Evolutionary conservation across 306 rosid genomes (phyloP), one percentile per base, ranked within the genome.

Genomic region (Oxytropis ochrocephala): DNA sequence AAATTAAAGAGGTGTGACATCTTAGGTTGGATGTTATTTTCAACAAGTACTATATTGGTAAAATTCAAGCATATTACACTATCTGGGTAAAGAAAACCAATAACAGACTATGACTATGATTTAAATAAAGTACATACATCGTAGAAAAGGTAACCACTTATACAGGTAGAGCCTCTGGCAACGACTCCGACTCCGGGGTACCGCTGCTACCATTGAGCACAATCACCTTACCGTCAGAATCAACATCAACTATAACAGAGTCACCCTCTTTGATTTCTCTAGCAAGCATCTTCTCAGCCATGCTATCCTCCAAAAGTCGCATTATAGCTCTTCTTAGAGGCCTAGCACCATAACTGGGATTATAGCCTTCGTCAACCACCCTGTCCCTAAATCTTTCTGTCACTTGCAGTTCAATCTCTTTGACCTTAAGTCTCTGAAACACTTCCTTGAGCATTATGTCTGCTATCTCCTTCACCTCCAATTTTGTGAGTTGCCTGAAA

Each of bases 211-310:
- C 96, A 18, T 90, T 90, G 32, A 93, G 93, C 30, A 93, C 98
- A 10, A 90, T 90, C 70, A 93, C 98, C 3, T 93, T 90, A 8
- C 98, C 97, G 0, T 93, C 97, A 38, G 97, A 75, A 67, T 93
- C 98, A 0, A 93, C 94, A 39, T 93, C 98, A 38, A 93, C 98
- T 24, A 93, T 93, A 21, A 90, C 97, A 0, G 98, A 93, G 69
- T 93, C 98, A 0, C 98, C 98, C 82, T 90, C 97, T 56, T 88
- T 90, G 85, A 93, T 93, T 85, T 90, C 98, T 69, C 98, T 80
- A 0, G 97, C 84, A 55, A 93, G 96, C 96, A 93, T 90, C 89
- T 93, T 93, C 89, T 93, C 98, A 4, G 97, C 98, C 98, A 93
- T 90, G 89, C 97, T 85, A 81, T 93, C 98, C 81, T 93, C 98